A percentile compares a stretch with the other conserved stretches of the same genome.
phyloP scores from a whole-genome alignment of 257 asterid genomes.

The Henckelia pumila region DNA sequence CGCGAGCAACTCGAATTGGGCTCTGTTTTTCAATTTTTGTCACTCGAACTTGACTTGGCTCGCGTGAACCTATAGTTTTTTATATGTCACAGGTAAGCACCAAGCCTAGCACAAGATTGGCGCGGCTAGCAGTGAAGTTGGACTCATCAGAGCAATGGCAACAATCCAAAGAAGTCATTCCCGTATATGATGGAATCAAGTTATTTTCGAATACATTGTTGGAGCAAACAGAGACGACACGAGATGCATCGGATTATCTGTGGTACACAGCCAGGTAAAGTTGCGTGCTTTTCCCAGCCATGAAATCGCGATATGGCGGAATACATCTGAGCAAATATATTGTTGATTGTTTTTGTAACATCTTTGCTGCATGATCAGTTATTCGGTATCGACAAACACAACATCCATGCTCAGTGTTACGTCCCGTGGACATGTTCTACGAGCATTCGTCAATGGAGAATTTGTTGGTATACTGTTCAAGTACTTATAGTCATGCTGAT shows the following conservation, averaged over 20 bases:
- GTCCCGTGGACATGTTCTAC: constrained; percentile 71
- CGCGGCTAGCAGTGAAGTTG: constrained; percentile 37
- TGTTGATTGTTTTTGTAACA: background rate
- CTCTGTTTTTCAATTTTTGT: background rate
- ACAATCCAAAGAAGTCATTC: constrained; percentile 53
- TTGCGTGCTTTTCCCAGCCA: too few relatives aligned
- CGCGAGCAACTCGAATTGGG: background rate
- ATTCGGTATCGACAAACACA: constrained; percentile 34
- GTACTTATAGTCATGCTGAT: background rate
- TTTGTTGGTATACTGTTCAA: constrained; percentile 38
- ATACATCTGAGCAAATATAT: too few relatives aligned
- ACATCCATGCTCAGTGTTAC: constrained; percentile 41
- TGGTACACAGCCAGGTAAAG: constrained; percentile 79
- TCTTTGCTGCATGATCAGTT: constrained; percentile 37
- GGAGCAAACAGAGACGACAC: constrained; percentile 77
- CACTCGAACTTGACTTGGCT: background rate
- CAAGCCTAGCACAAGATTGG: constrained; percentile 47
- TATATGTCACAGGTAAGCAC: constrained; percentile 47
- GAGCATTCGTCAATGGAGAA: constrained; percentile 59
- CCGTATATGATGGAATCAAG: constrained; percentile 37
- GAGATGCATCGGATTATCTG: constrained; percentile 75
- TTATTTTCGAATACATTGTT: constrained; percentile 49
- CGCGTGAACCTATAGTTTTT: background rate
- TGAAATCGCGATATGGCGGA: too few relatives aligned
- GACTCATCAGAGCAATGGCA: constrained; percentile 52